phyloP scores from a whole-genome alignment of 1,139 yeast genomes.

The Keqinozyma sinolaborantium region DNA sequence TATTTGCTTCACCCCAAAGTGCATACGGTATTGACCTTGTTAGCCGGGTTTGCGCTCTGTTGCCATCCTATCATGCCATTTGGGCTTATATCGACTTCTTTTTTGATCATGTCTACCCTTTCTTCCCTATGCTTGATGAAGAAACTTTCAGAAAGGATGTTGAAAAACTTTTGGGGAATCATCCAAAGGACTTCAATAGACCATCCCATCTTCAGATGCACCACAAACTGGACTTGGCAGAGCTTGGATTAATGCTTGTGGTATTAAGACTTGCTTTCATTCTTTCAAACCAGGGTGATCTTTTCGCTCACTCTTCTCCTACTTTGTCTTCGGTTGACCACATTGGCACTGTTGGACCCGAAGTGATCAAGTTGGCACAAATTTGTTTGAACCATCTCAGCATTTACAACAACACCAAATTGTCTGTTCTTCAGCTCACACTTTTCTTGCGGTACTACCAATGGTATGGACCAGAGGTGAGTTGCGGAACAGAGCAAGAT shows the following conservation, averaged over 20 bases:
- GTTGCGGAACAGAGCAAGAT: conserved; percentile 31
- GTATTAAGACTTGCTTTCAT: conserved; percentile 22
- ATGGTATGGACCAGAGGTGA: conserved; percentile 7
- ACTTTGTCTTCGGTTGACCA: too few relatives aligned
- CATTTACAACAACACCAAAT: conserved; percentile 7
- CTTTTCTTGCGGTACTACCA: conserved; percentile 6
- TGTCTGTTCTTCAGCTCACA: conserved; percentile 6
- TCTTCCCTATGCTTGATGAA: conserved; percentile 49
- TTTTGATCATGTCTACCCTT: conserved; percentile 42
- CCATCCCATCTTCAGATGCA: conserved; percentile 18
- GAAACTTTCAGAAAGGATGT: conserved; percentile 16
- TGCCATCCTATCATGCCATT: not conserved
- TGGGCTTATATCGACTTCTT: conserved; percentile 13
- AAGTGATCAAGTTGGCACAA: conserved; percentile 32
- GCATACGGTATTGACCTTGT: too few relatives aligned
- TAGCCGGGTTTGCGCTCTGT: too few relatives aligned
- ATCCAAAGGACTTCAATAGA: too few relatives aligned
- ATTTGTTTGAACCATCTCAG: conserved; percentile 36
- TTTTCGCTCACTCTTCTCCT: too few relatives aligned
- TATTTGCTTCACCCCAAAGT: too few relatives aligned
- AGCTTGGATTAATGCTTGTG: conserved; percentile 23
- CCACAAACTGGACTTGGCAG: conserved; percentile 24
- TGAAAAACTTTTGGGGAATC: conserved; percentile 13
- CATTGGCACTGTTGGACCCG: conserved; percentile 29
- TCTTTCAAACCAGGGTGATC: too few relatives aligned